A percentile compares a stretch with the other conserved stretches of the same genome.
phyloP scores from a whole-genome alignment of 108 stramenopile genomes.

The Mayamaea pseudoterrestris region DNA sequence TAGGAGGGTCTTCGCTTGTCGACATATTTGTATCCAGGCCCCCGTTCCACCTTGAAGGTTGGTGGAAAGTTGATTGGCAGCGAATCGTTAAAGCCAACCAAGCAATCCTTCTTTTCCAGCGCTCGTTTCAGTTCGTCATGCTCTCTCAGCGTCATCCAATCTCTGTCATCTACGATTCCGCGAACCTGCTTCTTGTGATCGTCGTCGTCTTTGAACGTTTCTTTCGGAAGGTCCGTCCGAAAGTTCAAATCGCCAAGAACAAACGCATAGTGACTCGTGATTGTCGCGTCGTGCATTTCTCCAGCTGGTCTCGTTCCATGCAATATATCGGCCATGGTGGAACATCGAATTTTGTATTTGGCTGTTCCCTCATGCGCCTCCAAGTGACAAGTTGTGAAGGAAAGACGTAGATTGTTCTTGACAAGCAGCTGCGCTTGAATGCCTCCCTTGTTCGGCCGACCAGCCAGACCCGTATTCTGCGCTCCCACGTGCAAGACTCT shows the following conservation, averaged over 20 bases:
- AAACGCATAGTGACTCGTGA: conserved; percentile 49
- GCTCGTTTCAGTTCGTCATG: conserved; percentile 38
- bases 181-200: conserved; percentile 14
- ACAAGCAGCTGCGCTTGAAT: conserved; percentile 40
- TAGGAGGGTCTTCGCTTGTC: conserved; percentile 62
- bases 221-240: conserved; percentile 13
- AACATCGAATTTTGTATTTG: conserved; percentile 29
- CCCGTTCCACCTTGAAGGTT: conserved; percentile 64
- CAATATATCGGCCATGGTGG: conserved; percentile 30
- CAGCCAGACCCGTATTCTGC: conserved; percentile 39
- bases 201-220: conserved; percentile 3
- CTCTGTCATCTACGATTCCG: conserved; percentile 13
- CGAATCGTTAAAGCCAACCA: conserved; percentile 42
- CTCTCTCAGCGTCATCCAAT: conserved; percentile 34
- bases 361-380: conserved; percentile 49
- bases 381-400: conserved; percentile 43
- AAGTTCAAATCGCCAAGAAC: conserved; percentile 51
- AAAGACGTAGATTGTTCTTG: conserved; percentile 22
- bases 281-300: conserved; percentile 17
- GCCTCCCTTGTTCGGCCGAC: conserved; percentile 53
- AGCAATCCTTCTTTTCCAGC: conserved; percentile 29
- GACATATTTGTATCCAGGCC: conserved; percentile 45
- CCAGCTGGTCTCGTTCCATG: conserved; percentile 19
- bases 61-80: conserved; percentile 56
- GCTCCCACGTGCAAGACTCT: conserved; percentile 20